Conservation (phyloP, 345 rosid species). For the Arabis hirsuta region DNA sequence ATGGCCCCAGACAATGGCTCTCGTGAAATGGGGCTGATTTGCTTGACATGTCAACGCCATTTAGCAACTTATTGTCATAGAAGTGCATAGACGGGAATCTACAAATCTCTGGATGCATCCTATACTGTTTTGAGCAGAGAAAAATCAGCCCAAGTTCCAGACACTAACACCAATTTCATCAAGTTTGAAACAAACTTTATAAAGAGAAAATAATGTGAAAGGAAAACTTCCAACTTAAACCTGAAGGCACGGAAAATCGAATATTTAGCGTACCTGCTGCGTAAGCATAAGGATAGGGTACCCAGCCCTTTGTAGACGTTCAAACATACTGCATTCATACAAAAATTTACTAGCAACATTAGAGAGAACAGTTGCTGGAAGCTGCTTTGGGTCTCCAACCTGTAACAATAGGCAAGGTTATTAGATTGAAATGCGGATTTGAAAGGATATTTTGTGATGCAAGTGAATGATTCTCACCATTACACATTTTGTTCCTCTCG, state of each 20-base stretch:
- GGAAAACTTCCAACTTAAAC: background rate
- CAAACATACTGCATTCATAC: slow-evolving; percentile 97
- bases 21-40: slow-evolving; percentile 80
- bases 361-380: slow-evolving; percentile 97
- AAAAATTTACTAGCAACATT: slow-evolving; percentile 85
- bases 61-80: slow-evolving; percentile 80
- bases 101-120: slow-evolving; percentile 99
- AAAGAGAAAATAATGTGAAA: slow-evolving; percentile 7
- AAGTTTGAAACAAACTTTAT: background rate
- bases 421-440: slow-evolving; percentile 14
- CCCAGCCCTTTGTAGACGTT: slow-evolving; percentile 94
- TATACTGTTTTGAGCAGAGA: slow-evolving; percentile 67
- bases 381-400: slow-evolving; percentile 99
- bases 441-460: background rate
- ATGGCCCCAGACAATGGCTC: slow-evolving; percentile 73
- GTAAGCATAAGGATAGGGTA: slow-evolving; percentile 94
- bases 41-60: slow-evolving; percentile 69
- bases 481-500: slow-evolving; percentile 81
- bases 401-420: slow-evolving; percentile 36
- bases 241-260: slow-evolving; percentile 12
- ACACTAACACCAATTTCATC: slow-evolving; percentile 1
- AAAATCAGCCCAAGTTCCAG: slow-evolving; percentile 31
- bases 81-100: slow-evolving; percentile 87
- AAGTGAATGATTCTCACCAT: slow-evolving; percentile 62
- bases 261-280: slow-evolving; percentile 63